Percentiles rank a stretch among this genome's conserved stretches.
Conservation (phyloP, 305 asterid genomes). For the Plantago rigida region DNA sequence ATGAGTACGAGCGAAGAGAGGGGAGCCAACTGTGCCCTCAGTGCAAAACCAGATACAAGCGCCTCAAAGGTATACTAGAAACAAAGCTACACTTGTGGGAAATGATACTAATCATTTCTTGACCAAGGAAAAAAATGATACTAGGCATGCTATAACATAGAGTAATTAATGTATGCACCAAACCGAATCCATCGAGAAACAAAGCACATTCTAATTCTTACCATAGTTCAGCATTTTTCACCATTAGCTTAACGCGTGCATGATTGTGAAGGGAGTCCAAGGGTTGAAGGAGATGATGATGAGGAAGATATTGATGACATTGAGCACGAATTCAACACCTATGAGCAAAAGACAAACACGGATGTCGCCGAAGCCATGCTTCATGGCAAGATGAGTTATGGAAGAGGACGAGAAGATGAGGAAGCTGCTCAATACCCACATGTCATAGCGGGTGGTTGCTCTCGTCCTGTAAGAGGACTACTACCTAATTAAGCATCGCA, state of each 20-base stretch:
- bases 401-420: conserved; percentile 85
- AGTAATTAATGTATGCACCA: no score
- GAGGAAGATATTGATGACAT: conserved; percentile 95
- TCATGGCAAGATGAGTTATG: conserved; percentile 96
- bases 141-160: not conserved
- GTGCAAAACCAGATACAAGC: conserved; percentile 89
- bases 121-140: no score
- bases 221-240: not conserved
- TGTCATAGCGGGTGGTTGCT: conserved; percentile 68
- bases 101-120: no score
- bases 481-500: not conserved
- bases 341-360: conserved; percentile 59
- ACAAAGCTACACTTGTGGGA: not conserved
- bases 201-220: not conserved
- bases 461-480: conserved; percentile 50
- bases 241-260: not conserved
- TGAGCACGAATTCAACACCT: conserved; percentile 83
- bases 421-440: conserved; percentile 63
- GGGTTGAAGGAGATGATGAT: conserved; percentile 97
- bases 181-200: no score
- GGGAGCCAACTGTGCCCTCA: conserved; percentile 90
- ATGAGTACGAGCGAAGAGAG: conserved; percentile 94
- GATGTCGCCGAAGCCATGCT: conserved; percentile 77
- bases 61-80: conserved; percentile 61
- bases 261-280: conserved; percentile 61